Evolutionary conservation across 768 basidiomycete genomes (phyloP).

Genomic region (Goffeauzyma gilvescens): DNA sequence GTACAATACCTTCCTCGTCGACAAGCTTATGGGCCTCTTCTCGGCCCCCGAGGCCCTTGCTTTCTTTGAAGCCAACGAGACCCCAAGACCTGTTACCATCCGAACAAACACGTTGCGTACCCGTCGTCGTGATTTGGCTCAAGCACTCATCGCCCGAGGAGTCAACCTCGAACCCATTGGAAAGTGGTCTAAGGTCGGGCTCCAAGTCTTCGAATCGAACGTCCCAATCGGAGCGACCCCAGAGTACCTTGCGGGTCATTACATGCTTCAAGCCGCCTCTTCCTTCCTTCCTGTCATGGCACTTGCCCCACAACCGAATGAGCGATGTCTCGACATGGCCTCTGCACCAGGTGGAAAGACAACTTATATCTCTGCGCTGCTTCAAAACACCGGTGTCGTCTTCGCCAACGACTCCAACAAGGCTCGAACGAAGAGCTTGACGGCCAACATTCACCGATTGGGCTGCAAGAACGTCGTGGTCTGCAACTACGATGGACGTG

Average conservation of each 20-base stretch:
- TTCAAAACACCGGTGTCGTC: conserved; percentile 93
- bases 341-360: conserved; percentile 97
- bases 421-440: conserved; percentile 80
- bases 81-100: conserved; percentile 88
- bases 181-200: conserved; percentile 96
- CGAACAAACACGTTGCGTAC: conserved; percentile 92
- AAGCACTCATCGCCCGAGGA: conserved; percentile 79
- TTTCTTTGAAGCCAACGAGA: conserved; percentile 95
- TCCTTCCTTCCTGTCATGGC: conserved; percentile 99
- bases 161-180: conserved; percentile 96
- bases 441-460: conserved; percentile 86
- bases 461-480: conserved; percentile 97
- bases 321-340: conserved; percentile 93
- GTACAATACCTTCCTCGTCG: conserved; percentile 84
- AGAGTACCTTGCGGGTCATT: conserved; percentile 95
- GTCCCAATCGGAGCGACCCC: conserved; percentile 98
- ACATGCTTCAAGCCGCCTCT: conserved; percentile 97
- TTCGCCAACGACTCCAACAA: conserved; percentile 97
- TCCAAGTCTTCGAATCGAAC: conserved; percentile 92
- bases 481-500: conserved; percentile 88
- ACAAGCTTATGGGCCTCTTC: conserved; percentile 87
- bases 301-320: conserved; percentile 73
- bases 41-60: conserved; percentile 86
- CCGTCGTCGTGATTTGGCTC: conserved; percentile 79
- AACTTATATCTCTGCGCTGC: conserved; percentile 86